These are phyloP conservation scores for Exsudoporus floridanus DNA, from an alignment of 1,284 basidiomycete species.

Conservation along the genomic window DNA sequence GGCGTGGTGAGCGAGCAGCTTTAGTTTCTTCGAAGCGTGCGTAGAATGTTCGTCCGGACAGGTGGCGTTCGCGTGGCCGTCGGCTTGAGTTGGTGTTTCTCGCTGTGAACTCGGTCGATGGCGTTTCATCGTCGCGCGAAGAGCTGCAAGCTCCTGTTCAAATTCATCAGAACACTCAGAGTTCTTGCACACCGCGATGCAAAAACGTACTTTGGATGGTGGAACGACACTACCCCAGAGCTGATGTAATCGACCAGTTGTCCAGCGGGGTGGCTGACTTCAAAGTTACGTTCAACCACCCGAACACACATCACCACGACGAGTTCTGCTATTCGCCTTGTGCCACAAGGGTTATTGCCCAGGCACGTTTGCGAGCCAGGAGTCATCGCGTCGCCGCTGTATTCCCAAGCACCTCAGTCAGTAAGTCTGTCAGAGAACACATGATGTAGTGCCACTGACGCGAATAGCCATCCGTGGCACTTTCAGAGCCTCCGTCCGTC, in stretches of 20 bases:
- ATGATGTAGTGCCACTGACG: neutral
- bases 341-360: too few species aligned
- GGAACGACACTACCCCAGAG: neutral
- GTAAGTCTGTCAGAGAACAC: neutral
- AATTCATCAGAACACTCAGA: neutral
- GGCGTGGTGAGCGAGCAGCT: conserved; percentile 46
- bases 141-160: neutral
- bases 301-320: too few species aligned
- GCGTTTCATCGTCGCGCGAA: conserved; percentile 16
- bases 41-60: conserved; percentile 7
- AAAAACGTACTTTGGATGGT: neutral
- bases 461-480: neutral
- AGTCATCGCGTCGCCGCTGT: neutral
- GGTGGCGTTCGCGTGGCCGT: neutral
- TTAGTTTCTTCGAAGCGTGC: conserved; percentile 49
- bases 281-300: too few species aligned
- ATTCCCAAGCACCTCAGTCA: neutral
- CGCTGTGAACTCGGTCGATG: conserved; percentile 10
- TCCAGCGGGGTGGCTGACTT: neutral
- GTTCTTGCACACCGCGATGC: neutral
- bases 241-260: conserved; percentile 14
- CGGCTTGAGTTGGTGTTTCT: neutral
- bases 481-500: neutral
- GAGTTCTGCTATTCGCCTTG: neutral
- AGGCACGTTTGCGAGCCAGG: too few species aligned